Evolutionary conservation across 2,329 filamentous ascomycete genomes (phyloP).

Genomic region (Fonsecaea pedrosoi): DNA sequence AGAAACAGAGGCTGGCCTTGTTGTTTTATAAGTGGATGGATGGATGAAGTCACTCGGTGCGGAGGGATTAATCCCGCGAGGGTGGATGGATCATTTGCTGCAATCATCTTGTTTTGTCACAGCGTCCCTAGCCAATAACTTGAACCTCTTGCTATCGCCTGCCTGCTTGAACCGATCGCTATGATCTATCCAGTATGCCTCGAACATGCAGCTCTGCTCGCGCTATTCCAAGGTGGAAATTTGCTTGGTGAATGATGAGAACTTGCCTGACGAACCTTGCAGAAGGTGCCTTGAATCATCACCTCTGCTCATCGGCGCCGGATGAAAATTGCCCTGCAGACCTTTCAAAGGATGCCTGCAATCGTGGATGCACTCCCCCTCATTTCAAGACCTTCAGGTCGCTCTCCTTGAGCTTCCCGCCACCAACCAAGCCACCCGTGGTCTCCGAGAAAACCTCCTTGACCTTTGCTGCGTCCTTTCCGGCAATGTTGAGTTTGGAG

Average conservation of each 20-base stretch:
- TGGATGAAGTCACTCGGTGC: too few species aligned
- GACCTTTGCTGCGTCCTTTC: constrained; percentile 82
- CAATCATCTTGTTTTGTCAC: not conserved
- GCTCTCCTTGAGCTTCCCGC: constrained; percentile 84
- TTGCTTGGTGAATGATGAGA: too few species aligned
- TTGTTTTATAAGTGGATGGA: too few species aligned
- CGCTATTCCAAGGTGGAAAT: too few species aligned
- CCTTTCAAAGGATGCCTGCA: not conserved
- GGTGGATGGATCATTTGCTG: not conserved
- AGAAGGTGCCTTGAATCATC: not conserved
- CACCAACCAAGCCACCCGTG: constrained; percentile 76
- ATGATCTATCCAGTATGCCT: not conserved
- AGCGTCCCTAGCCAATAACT: not conserved
- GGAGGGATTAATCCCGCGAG: not conserved
- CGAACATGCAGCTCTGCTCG: too few species aligned
- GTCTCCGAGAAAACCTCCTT: constrained; percentile 82
- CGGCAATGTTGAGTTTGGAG: constrained; percentile 74
- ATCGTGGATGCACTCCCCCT: constrained; percentile 1
- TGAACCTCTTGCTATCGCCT: not conserved
- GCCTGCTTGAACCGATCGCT: not conserved
- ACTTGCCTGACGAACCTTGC: too few species aligned
- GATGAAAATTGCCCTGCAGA: not conserved
- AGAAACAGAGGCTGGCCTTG: too few species aligned
- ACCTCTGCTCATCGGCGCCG: not conserved
- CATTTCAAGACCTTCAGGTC: constrained; percentile 69